A percentile compares a stretch with the other conserved stretches of the same genome.
phyloP scores from a whole-genome alignment of 257 asterid genomes.

The Solanum rostratum region DNA sequence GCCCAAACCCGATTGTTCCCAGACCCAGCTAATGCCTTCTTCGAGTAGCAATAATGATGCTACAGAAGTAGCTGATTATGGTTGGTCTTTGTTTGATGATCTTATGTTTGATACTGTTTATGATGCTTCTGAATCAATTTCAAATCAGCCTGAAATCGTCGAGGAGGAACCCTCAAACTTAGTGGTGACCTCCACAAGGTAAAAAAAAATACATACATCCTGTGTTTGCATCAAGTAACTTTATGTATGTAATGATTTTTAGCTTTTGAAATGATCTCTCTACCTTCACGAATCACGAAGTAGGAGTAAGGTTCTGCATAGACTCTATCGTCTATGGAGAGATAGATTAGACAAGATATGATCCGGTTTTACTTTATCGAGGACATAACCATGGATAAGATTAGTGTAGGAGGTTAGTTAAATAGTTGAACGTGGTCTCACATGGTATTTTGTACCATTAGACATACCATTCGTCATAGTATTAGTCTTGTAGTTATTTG shows the following conservation, averaged over 20 bases:
- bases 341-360: too few species aligned
- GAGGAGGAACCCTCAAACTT: constrained; percentile 4
- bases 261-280: background rate
- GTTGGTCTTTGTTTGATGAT: constrained; percentile 89
- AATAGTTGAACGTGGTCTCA: background rate
- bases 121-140: constrained; percentile 35
- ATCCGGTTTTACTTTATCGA: too few species aligned
- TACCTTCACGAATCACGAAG: too few species aligned
- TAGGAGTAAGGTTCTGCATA: too few species aligned
- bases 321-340: too few species aligned
- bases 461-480: too few species aligned
- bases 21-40: background rate
- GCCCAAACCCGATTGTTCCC: background rate
- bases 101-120: constrained; percentile 58
- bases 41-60: constrained; percentile 11
- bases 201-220: background rate
- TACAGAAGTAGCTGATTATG: constrained; percentile 27
- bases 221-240: background rate
- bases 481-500: too few species aligned
- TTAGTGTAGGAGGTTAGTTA: background rate
- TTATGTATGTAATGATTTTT: background rate
- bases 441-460: too few species aligned
- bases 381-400: background rate
- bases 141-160: constrained; percentile 9
- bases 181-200: constrained; percentile 2